Evolutionary conservation across 129 eudicot species (phyloP), one percentile per base, ranked within the genome.

Genomic region (Sambucus nigra): DNA sequence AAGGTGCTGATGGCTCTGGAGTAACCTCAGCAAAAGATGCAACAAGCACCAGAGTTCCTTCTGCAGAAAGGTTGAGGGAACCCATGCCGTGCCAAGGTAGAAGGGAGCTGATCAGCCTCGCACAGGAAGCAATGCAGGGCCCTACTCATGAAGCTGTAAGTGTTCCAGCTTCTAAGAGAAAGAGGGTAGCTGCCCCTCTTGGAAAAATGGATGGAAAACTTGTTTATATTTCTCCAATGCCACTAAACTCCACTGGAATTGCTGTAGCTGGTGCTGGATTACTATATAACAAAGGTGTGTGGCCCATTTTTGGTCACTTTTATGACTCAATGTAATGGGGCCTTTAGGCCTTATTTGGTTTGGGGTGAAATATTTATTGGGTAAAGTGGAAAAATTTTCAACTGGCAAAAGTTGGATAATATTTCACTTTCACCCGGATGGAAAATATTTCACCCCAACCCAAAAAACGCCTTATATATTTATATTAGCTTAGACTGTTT

Each of bases 1-100:
- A 86, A 71, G 96, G 96, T 59, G 96, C 80, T 54, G 99, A 92
- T 65, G 94, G 80, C 44, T 92, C 99, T 67, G 96, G 89, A 25
- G 60, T 92, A 70, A 92, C 99, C 53, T 92, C 94, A 13, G 65
- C 94, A 58, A 92, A 86, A 69, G 96, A 86, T 44, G 77, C 71
- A 51, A 80, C 94, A 55, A 84, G 93, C 75, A 68, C 68, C 40
- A 76, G 74, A 72, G 59, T 83, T 59, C 80, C 79, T 51, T 82
- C 95, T 23, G 87, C 71, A 24, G 96, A 86, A 69, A 72, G 82
- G 69, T 68, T 82, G 28, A 80, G 85, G 60, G 94, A 92, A 66
- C 99, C 99, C 13, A 45, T 86, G 29, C 94, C 94, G 18, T 57
- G 72, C 66, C 73, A 54, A 64, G 87, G 94, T 53, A 83, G 99